Percentiles rank a stretch among this genome's conserved stretches.
These are phyloP conservation scores for Oldenlandia corymbosa DNA, from an alignment of 257 asterid genomes.

Conservation along the genomic window DNA sequence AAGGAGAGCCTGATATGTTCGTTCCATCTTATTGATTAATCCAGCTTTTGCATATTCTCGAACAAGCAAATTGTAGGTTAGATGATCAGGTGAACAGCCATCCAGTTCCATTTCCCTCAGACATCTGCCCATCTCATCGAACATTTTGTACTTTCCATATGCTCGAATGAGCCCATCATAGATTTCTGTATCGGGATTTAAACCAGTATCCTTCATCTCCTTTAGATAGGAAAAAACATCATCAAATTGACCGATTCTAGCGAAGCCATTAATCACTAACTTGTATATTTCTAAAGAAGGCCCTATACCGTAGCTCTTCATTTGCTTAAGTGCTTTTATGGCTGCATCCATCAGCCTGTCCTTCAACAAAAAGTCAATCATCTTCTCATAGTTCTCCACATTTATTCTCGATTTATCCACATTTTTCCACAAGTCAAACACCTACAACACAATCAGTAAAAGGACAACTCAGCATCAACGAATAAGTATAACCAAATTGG, in stretches of 20 bases:
- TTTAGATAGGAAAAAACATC: conserved; percentile 19
- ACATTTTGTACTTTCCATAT: conserved; percentile 24
- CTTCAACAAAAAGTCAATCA: conserved; percentile 20
- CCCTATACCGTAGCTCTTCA: conserved; percentile 18
- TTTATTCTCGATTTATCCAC: conserved; percentile 21
- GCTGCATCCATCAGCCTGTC: conserved; percentile 24
- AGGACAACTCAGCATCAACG: not conserved
- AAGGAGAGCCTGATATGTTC: conserved; percentile 18
- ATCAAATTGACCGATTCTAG: conserved; percentile 18
- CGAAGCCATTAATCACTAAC: conserved; percentile 18
- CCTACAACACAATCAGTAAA: conserved; percentile 10
- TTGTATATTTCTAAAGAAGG: conserved; percentile 13
- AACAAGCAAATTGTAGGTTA: conserved; percentile 25
- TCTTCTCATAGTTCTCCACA: conserved; percentile 21
- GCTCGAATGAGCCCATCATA: conserved; percentile 30
- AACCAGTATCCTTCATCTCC: conserved; percentile 23
- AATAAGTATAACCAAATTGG: not conserved
- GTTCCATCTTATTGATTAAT: conserved; percentile 29
- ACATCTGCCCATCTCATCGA: conserved; percentile 26
- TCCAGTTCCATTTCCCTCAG: conserved; percentile 21
- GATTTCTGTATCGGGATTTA: conserved; percentile 22
- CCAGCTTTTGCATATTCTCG: conserved; percentile 31
- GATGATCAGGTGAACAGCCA: conserved; percentile 28
- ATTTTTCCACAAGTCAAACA: conserved; percentile 25
- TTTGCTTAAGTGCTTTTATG: conserved; percentile 13